Base-by-base conservation (phyloP, 192 early-diverging fungal species). In the Martensiomyces pterosporus region DNA sequence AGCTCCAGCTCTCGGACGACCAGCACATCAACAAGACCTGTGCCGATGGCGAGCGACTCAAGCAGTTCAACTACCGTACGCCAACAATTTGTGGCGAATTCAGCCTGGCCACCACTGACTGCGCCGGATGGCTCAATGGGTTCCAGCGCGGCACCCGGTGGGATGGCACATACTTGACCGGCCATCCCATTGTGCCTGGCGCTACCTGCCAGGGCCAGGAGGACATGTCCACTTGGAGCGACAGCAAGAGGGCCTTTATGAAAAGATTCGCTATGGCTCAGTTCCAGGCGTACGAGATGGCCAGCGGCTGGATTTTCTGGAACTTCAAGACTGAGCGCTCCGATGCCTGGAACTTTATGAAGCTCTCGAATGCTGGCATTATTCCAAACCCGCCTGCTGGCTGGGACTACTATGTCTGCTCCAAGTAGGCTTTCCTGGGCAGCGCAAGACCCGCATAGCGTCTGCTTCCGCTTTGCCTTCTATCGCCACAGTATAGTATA, bases 31-130 rank as follows among this genome's bases (percentile, higher is more conserved):
- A 43, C 26, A 59, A 65, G 57, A 55, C 58, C 3, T 66, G 63
- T 37, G 8, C 15, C 3, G 54, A 69, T 15, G 65, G 65, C 13
- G 39, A 40, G n/a, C 39, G 44, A n/a, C 50, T 82, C 17, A 46
- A 32, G 15, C 17, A 49, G 12, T 78, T 74, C 17, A 71, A 63
- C 24, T 15, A 22, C 8, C 55, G 56, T 16, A 58, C 53, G 1
- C 55, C 56, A 3, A 83, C 82, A 0, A 83, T 88, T 53, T 82
- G 82, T 2, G 86, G 86, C 24, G 86, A 88, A 43, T 88, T 80
- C 37, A 83, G 83, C n/a, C 46, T 82, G 14, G 85, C 85, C 13
- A 82, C 78, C 22, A 84, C 81, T 19, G 84, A 88, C 49, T 88
- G 86, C 50, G 80, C 82, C 4, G 77, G 76, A 7, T 86, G 79